A percentile compares a stretch with the other conserved stretches of the same genome.
phyloP scores from a whole-genome alignment of 257 asterid genomes.

The Plantago major region DNA sequence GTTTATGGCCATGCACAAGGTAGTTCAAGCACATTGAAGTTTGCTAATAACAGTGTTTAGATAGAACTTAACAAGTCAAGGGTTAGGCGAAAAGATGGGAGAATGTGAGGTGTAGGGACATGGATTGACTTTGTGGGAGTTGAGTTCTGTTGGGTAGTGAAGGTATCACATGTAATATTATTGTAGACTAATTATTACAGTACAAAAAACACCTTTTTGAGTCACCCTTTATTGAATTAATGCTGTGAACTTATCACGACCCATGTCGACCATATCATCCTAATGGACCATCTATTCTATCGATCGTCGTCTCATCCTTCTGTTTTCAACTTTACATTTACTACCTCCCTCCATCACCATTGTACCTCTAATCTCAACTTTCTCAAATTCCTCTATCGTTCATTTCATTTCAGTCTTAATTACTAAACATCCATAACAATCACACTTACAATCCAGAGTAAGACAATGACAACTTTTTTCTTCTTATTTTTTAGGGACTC shows the following conservation, averaged over 20 bases:
- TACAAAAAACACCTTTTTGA: slow-evolving; percentile 17
- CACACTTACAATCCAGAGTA: too few species aligned
- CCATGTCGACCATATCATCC: slow-evolving; percentile 19
- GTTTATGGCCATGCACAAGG: too few species aligned
- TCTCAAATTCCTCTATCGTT: too few species aligned
- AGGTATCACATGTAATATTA: slow-evolving; percentile 40
- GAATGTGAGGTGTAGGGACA: slow-evolving; percentile 19
- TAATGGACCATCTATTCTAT: background rate
- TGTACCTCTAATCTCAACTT: too few species aligned
- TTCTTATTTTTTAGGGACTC: too few species aligned
- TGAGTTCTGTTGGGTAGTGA: slow-evolving; percentile 30
- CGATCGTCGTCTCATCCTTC: background rate
- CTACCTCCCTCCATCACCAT: background rate
- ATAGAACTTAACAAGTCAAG: background rate
- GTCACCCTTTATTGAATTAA: slow-evolving; percentile 13
- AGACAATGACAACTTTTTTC: too few species aligned
- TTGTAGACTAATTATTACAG: background rate
- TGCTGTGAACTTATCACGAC: slow-evolving; percentile 33
- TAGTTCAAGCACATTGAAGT: background rate
- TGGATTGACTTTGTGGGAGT: slow-evolving; percentile 36
- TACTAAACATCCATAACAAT: too few species aligned
- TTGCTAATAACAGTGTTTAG: background rate
- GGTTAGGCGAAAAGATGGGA: slow-evolving; percentile 8
- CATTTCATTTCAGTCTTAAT: too few species aligned
- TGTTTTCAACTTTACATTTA: slow-evolving; percentile 26